Evolutionary conservation across 176 grass and related monocot genomes (phyloP), one percentile per base, ranked within the genome.

Genomic region (Rhipidocladum racemiflorum): DNA sequence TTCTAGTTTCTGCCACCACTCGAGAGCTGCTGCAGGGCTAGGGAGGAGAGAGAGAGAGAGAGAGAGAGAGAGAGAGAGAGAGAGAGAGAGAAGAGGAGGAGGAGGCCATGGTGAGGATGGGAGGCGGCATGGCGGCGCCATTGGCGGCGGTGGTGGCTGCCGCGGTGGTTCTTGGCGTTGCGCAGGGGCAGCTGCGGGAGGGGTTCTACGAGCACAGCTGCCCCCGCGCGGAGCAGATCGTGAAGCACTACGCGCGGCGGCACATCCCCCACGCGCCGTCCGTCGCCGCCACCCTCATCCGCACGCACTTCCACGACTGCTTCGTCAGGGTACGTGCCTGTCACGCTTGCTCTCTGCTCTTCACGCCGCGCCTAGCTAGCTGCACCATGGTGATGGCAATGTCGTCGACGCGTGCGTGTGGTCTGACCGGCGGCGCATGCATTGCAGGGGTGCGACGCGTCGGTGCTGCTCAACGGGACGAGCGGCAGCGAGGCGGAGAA

Each of bases 361-460:
- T 25, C 15, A 46, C n/a, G 53, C 50, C 65, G 65, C 4, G 15
- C 46, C 15, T 17, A 49, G 46, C 14, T 16, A 49, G 46, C 15
- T 1, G 48, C 48, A 0, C 48, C 48, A 0, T n/a, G 49, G 2
- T 29, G 28, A 12, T n/a, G 51, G 1, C 6, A 16, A 9, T 36
- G 54, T 27, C 38, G 54, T 27, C 38, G 1, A 51, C 4, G 71
- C 21, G 25, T 4, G 68, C 27, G 17, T 27, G 34, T 2, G 23
- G 60, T 6, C 44, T 20, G 11, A 12, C 42, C 0, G 10, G 61
- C 0, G 10, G 61, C 3, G 45, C 75, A 7, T 20, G 83, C 7
- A 15, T 65, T 83, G 23, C 75, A 94, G 95, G 96, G 96, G 9
- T 99, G 96, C 83, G 96, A 99, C 79, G 96, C 61, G 32, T 99